A percentile compares a stretch with the other conserved stretches of the same genome.
These are phyloP conservation scores for Zygotorulaspora danielsina DNA, from an alignment of 805 yeast genomes.

Conservation along the genomic window DNA sequence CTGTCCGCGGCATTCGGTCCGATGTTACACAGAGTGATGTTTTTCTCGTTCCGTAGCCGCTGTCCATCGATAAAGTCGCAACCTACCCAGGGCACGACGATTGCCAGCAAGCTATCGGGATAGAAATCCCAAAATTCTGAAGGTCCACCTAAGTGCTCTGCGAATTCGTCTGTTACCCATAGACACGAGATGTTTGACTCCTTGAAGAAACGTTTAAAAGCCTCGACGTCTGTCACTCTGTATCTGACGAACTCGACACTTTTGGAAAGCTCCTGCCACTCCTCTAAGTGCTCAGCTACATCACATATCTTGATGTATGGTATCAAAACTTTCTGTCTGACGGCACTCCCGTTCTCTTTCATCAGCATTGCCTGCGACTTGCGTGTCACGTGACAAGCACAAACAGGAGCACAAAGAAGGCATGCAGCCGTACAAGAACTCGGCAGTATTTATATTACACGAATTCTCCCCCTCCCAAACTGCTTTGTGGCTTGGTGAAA, in stretches of 20 bases:
- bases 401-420: too few species aligned
- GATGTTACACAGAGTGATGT: constrained; percentile 57
- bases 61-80: constrained; percentile 48
- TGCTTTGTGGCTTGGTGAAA: too few species aligned
- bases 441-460: too few species aligned
- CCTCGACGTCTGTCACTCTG: constrained; percentile 40
- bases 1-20: constrained; percentile 57
- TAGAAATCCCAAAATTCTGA: constrained; percentile 41
- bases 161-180: constrained; percentile 53
- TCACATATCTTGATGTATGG: constrained; percentile 40
- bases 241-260: constrained; percentile 41
- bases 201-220: constrained; percentile 40
- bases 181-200: constrained; percentile 46
- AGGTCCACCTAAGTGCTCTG: constrained; percentile 43
- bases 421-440: too few species aligned
- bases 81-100: constrained; percentile 60
- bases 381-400: too few species aligned
- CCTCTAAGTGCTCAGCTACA: constrained; percentile 43
- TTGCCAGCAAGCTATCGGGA: constrained; percentile 46
- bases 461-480: too few species aligned
- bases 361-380: background rate
- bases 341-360: too few species aligned
- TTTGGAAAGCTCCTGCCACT: constrained; percentile 42
- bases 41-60: constrained; percentile 41
- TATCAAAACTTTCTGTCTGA: constrained; percentile 32